Base-by-base conservation (phyloP, 129 eudicot genomes). In the Flaveria linearis region DNA sequence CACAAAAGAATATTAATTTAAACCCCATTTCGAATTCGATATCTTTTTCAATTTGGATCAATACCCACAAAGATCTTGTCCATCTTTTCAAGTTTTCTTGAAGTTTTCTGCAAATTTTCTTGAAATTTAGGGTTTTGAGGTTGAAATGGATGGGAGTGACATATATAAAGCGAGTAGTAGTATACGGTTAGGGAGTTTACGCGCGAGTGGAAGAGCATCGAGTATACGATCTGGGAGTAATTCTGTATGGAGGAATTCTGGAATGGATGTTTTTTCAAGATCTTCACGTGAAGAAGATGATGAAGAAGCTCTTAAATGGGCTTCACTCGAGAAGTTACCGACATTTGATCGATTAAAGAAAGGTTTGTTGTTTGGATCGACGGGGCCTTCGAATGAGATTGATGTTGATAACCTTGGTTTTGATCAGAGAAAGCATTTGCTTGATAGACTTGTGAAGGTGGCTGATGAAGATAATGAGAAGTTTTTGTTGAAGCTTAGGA, bases 261-360 rank as follows among this genome's bases (percentile, higher is more conserved):
- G 88, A 1, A 51, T 56, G 20, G 95, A 88, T 22, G 96, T 74
- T 22, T 92, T 89, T 12, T 87, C 96, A 0, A 76, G 68, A 57
- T 87, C 96, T 0, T 52, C 83, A 6, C 65, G 86, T 20, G 91
- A 89, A 14, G 93, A 92, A 72, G 88, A 92, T 47, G 98, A 92
- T 57, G 98, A 92, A 83, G 98, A 87, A 23, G 92, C 96, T 57
- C 85, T 92, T 10, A 92, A 86, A 71, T 92, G 98, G 98, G 98
- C 98, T 69, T 85, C 98, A n/a, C 90, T 92, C 3, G 96, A 92
- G 61, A 92, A 82, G 69, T 72, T 90, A 15, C 98, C 98, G 0
- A 92, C 98, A 14, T 92, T 84, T 76, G 94, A 88, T 76, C 85
- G 98, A 18, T 57, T 92, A 50, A 90, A 79, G 71, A 92, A 81